These are phyloP conservation scores for Carex kokanica DNA, from an alignment of 176 grass and related monocot genomes.

Conservation along the genomic window DNA sequence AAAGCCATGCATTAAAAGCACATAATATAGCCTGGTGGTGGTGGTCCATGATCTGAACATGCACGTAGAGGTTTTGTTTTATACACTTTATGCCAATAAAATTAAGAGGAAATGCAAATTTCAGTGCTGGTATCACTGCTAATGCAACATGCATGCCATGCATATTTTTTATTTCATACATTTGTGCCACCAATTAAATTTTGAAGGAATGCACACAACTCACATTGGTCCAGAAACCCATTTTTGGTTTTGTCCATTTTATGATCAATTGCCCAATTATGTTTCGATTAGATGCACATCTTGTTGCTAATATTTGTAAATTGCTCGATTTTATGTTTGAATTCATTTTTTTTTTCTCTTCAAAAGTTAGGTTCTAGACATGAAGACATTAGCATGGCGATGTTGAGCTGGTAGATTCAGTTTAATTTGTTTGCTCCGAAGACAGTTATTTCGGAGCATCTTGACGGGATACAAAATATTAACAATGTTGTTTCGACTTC, in stretches of 20 bases:
- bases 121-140: background rate
- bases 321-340: background rate
- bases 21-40: background rate
- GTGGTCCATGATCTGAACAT: constrained; percentile 8
- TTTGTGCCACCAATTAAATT: background rate
- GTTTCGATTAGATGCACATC: background rate
- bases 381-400: background rate
- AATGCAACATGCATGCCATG: background rate
- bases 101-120: constrained; percentile 5
- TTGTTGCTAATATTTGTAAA: background rate
- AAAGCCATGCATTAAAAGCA: constrained; percentile 20
- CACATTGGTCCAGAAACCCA: background rate
- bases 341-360: background rate
- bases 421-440: background rate
- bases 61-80: background rate
- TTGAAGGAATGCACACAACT: background rate
- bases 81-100: constrained; percentile 11
- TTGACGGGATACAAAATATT: too few relatives aligned
- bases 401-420: background rate
- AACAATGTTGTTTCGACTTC: too few relatives aligned
- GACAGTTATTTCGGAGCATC: background rate
- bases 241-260: background rate
- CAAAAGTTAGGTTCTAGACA: background rate
- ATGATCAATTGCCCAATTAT: background rate
- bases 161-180: background rate